Percentiles rank a stretch among this genome's conserved stretches.
Conservation (phyloP, 1,139 yeast species). For the Hansenula lynferdii region DNA sequence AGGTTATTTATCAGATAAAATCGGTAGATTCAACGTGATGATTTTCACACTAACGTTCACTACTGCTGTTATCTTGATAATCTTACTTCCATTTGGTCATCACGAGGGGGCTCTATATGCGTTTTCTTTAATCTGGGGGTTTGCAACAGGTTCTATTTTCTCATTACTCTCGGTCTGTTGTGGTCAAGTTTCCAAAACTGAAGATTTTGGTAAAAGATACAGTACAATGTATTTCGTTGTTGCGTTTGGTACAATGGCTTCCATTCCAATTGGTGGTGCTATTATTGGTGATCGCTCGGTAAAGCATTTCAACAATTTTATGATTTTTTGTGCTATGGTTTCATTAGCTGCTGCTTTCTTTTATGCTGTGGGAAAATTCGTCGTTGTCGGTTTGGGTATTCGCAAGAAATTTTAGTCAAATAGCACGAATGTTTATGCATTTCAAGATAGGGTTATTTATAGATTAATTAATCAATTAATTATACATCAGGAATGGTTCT, state of each 20-base stretch:
- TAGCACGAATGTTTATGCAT: no score
- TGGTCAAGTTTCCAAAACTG: slow-evolving; percentile 38
- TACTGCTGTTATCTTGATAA: slow-evolving; percentile 34
- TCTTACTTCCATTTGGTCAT: slow-evolving; percentile 52
- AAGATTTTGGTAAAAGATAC: slow-evolving; percentile 42
- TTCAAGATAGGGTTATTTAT: no score
- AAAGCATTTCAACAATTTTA: slow-evolving; percentile 31
- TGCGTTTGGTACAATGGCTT: slow-evolving; percentile 38
- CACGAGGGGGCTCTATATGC: slow-evolving; percentile 25
- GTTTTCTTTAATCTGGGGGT: slow-evolving; percentile 48
- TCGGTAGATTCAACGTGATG: slow-evolving; percentile 51
- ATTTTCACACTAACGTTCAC: slow-evolving; percentile 33
- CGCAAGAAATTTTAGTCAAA: no score
- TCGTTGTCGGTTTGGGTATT: no score
- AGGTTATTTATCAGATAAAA: slow-evolving; percentile 40
- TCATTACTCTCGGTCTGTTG: slow-evolving; percentile 43
- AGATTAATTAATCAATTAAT: no score
- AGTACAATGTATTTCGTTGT: slow-evolving; percentile 43
- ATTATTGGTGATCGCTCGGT: slow-evolving; percentile 35
- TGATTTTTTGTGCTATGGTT: slow-evolving; percentile 34
- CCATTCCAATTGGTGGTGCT: slow-evolving; percentile 47
- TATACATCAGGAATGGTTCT: no score
- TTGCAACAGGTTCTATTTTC: slow-evolving; percentile 41
- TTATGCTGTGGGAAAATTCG: slow-evolving; percentile 28
- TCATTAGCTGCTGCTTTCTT: slow-evolving; percentile 27